phyloP scores from a whole-genome alignment of 805 yeast species.

The Kuraishia hungarica region DNA sequence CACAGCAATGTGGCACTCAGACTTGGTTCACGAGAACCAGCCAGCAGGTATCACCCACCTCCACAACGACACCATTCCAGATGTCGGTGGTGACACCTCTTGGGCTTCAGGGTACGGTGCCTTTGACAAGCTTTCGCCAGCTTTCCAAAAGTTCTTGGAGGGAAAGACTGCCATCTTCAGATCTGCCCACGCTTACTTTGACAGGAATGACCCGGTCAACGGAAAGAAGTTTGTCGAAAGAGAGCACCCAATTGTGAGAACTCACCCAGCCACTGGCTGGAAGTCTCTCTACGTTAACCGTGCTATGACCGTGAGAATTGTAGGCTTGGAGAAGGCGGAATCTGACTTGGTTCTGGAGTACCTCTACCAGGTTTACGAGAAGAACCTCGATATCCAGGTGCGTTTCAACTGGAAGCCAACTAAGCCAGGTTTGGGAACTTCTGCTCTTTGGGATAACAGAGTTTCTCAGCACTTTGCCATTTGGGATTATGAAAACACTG shows the following conservation, averaged over 20 bases:
- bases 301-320: constrained; percentile 39
- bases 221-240: constrained; percentile 43
- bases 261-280: constrained; percentile 61
- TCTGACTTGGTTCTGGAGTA: constrained; percentile 37
- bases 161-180: constrained; percentile 39
- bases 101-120: constrained; percentile 52
- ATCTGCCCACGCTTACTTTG: constrained; percentile 30
- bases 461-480: constrained; percentile 35
- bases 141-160: constrained; percentile 40
- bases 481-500: constrained; percentile 31
- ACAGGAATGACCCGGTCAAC: constrained; percentile 33
- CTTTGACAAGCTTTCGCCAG: constrained; percentile 45
- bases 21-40: constrained; percentile 45
- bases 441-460: constrained; percentile 45
- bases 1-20: constrained; percentile 41
- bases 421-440: constrained; percentile 29
- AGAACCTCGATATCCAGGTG: constrained; percentile 47
- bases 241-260: constrained; percentile 53
- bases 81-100: constrained; percentile 47
- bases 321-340: constrained; percentile 45
- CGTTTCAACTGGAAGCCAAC: constrained; percentile 43
- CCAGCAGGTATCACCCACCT: constrained; percentile 51
- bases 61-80: constrained; percentile 41
- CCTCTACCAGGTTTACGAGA: constrained; percentile 36
- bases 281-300: constrained; percentile 49